Evolutionary conservation across 2,329 filamentous ascomycete species (phyloP).

Genomic region (Cercospora brassicicola): DNA sequence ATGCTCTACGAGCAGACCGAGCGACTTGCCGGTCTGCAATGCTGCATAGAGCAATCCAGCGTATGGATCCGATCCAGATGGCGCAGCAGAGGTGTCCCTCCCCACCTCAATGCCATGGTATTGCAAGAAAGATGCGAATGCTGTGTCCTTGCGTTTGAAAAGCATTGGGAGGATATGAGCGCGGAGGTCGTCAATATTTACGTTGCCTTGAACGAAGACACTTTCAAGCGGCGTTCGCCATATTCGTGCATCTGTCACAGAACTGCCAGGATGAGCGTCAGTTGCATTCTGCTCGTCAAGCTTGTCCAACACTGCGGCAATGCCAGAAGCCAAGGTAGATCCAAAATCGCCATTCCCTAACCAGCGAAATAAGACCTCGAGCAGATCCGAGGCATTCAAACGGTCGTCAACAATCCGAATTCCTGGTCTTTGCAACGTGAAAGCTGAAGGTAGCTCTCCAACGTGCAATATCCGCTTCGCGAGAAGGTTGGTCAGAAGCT

Average conservation of each 20-base stretch:
- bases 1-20: slow-evolving; percentile 47
- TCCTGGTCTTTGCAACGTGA: background rate
- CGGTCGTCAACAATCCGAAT: background rate
- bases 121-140: slow-evolving; percentile 46
- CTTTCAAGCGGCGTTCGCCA: slow-evolving; percentile 31
- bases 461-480: slow-evolving; percentile 22
- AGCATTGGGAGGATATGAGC: slow-evolving; percentile 51
- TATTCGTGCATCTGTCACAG: slow-evolving; percentile 4
- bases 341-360: slow-evolving; percentile 41
- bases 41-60: slow-evolving; percentile 39
- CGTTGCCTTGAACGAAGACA: slow-evolving; percentile 7
- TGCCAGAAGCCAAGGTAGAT: slow-evolving; percentile 36
- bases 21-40: slow-evolving; percentile 49
- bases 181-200: slow-evolving; percentile 41
- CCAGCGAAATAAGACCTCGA: slow-evolving; percentile 29
- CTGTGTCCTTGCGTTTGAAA: slow-evolving; percentile 44
- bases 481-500: slow-evolving; percentile 25
- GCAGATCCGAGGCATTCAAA: slow-evolving; percentile 8
- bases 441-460: slow-evolving; percentile 12
- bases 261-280: background rate
- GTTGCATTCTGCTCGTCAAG: slow-evolving; percentile 22
- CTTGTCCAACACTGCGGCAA: slow-evolving; percentile 37
- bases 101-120: slow-evolving; percentile 34
- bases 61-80: slow-evolving; percentile 14
- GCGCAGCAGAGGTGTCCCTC: background rate